Percentiles rank a stretch among this genome's conserved stretches.
Evolutionary conservation across 2,329 filamentous ascomycete genomes (phyloP).

Genomic region (Cladosporium sp.): DNA sequence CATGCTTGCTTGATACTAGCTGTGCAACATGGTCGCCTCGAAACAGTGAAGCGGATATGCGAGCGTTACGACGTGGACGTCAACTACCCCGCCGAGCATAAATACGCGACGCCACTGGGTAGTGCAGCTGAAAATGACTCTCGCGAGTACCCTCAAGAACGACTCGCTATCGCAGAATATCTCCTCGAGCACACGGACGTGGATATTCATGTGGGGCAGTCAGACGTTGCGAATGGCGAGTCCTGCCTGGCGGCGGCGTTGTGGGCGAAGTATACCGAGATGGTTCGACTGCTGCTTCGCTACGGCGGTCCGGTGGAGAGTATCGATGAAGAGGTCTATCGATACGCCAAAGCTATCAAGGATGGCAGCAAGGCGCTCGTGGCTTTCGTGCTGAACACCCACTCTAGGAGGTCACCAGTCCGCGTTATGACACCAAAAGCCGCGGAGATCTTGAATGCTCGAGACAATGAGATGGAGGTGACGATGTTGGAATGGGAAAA

Average conservation of each 20-base stretch:
- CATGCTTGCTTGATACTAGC: background rate
- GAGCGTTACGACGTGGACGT: background rate
- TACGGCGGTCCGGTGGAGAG: background rate
- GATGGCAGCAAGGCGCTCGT: background rate
- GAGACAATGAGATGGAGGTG: background rate
- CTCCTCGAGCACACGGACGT: constrained; percentile 1
- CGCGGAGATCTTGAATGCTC: background rate
- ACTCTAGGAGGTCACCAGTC: background rate
- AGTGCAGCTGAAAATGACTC: background rate
- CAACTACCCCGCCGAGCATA: background rate
- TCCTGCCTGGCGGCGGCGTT: background rate
- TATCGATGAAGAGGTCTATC: background rate
- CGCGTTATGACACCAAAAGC: background rate
- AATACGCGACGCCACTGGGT: background rate
- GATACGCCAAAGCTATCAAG: background rate
- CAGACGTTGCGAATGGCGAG: background rate
- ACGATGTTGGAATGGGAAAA: background rate
- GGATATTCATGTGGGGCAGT: background rate
- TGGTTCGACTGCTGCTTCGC: background rate
- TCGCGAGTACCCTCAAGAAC: background rate
- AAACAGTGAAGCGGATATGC: background rate
- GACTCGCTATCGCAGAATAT: background rate
- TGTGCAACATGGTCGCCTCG: background rate
- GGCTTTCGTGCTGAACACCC: background rate
- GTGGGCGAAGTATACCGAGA: background rate